Base-by-base conservation (phyloP, 1,284 basidiomycete genomes). In the Ceratobasidium sp. region DNA sequence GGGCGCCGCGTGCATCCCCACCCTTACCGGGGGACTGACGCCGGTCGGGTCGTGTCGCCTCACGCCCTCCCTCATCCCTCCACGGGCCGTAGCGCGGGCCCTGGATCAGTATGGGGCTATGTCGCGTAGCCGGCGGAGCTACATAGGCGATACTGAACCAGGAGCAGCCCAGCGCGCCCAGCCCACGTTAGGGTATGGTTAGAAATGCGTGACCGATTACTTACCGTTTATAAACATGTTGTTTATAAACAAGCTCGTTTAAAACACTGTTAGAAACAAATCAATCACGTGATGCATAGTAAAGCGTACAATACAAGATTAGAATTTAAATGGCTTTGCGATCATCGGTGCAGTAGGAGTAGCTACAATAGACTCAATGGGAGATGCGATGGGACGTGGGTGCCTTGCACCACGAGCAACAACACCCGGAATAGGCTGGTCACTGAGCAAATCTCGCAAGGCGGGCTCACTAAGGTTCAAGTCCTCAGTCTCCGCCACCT, bases 401-500 rank as follows among this genome's bases (percentile, higher is more conserved):
- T 16, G 9, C 58, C 26, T 38, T 21, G 23, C 2, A 13, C 30
- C 21, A 6, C 32, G 18, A 16, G 26, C 32, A 54, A 52, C 35
- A 9, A 58, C 64, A 35, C 72, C 55, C 1, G 50, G 32, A 14
- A 73, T 26, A 1, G 62, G 63, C 5, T 63, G 44, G 35, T 67
- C 72, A 28, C 72, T 73, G 2, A 73, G 55, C 8, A 73, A n/a
- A 30, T 73, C 62, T 9, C 9, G 62, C 50, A 73, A 59, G 0
- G 35, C 16, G 23, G 35, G 58, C 44, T 26, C 47, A 1, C n/a
- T n/a, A 7, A 73, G 41, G 30, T 67, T 43, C 11, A 73, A 38
- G 1, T 52, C 52, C 8, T 73, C 72, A 5, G 26, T 32, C 46
- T 57, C 14, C 14, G n/a, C 41, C n/a, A 55, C 26, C 23, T 66